Base-by-base conservation (phyloP, 1,284 basidiomycete genomes). In the Sutorius eximius region DNA sequence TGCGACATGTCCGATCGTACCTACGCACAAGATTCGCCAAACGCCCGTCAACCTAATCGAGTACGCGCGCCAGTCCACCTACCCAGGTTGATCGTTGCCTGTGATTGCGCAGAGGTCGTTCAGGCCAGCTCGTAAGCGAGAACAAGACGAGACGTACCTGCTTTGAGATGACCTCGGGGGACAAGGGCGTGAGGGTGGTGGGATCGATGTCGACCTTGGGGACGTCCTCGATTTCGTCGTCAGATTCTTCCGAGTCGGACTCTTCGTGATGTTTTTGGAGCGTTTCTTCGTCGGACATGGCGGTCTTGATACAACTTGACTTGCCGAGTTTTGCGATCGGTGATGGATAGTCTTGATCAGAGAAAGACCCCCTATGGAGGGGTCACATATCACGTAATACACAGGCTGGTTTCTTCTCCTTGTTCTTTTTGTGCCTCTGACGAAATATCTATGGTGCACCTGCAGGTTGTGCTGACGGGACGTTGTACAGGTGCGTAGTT, bases 151-250 rank as follows among this genome's bases (percentile, higher is more conserved):
- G 30, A 59, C 88, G 73, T 57, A 95, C 96, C 81, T 99, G 96
- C 81, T 96, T 97, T 64, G 90, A 89, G 71, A 99, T 98, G 66
- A 99, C 96, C 73, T 98, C 93, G 20, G 94, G 96, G 45, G 90
- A 93, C 53, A 98, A 81, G 47, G 96, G 93, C 47, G 91, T 92
- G 63, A 99, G 82, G 71, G 85, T 91, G 53, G 89, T 80, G 11
- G 82, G 75, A 77, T 95, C 93, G 65, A 95, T 73, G 24, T 91
- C 80, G 62, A 93, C 71, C 56, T 80, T 75, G 34, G 83, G 81
- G 61, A 86, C 58, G n/a, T 70, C 71, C 43, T 85, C 82, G 34
- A 75, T 70, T 7, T 72, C 75, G 46, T 81, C 80, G 47, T 85
- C 85, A 44, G 83, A 84, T 40, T 85, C 80, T 55, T 87, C 86